Base-by-base conservation (phyloP, 2,329 filamentous ascomycete genomes). In the Sclerotinia sclerotiorum region DNA sequence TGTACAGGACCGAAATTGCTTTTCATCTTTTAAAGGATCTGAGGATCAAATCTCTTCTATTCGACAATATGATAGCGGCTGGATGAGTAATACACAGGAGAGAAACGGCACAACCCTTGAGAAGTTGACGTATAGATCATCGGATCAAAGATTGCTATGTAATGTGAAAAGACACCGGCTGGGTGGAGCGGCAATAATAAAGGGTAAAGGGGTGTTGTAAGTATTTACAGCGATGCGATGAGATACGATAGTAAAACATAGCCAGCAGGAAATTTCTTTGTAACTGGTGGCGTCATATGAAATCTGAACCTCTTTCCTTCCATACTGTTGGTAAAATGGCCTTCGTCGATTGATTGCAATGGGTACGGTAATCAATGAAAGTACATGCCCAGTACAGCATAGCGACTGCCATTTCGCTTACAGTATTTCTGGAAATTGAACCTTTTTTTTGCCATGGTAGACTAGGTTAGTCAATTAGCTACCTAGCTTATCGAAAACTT, bases 401-500 rank as follows among this genome's bases (percentile, higher is more conserved):
- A 35, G 35, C 35, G 5, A 61, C 44, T 49, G 27, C 58, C 19
- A 61, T 49, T 49, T 61, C 58, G 58, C 10, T 61, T 61, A 35
- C 44, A 49, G 4, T 42, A 44, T 27, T 58, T 13, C 42, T 44
- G 55, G 29, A 55, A 55, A 55, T 55, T 55, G 52, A 55, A 21
- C 29, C 5, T 27, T 32, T 55, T 32, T 19, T 32, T 55, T 21
- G 13, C 39, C 13, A 32, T n/a, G 54, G 54, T 21, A 21, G 19
- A 39, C 29, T 56, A 39, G 17, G n/a, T n/a, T n/a, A n/a, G n/a
- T n/a, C n/a, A n/a, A n/a, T 56, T 10, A 39, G n/a, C 0, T 35
- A 8, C 21, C 29, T 51, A 49, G 44, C 60, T 51, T 62, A 62
- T 62, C 60, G 46, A 51, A 51, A 62, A 39, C 60, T 62, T 62